phyloP scores from a whole-genome alignment of 352 stramenopile species.

The Phytopythium chamaehyphon region DNA sequence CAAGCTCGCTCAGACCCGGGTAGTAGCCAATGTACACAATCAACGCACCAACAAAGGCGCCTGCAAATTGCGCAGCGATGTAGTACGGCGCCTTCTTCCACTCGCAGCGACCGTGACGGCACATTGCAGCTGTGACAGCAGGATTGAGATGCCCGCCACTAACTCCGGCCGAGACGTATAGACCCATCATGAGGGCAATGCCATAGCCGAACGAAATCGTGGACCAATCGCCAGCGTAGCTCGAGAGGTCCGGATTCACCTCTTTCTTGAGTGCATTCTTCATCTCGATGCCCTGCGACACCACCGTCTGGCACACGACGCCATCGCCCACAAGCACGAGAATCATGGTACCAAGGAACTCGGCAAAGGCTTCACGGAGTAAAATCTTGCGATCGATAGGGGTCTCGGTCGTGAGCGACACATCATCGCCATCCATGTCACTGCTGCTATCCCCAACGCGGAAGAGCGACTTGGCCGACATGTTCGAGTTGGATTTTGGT shows the following conservation, averaged over 20 bases:
- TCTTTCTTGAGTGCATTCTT: constrained; percentile 46
- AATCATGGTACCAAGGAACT: constrained; percentile 61
- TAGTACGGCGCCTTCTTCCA: constrained; percentile 69
- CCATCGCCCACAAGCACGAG: constrained; percentile 54
- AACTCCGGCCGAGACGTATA: constrained; percentile 63
- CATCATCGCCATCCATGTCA: constrained; percentile 26
- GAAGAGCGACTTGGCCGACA: constrained; percentile 31
- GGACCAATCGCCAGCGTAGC: constrained; percentile 61
- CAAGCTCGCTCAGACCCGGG: constrained; percentile 42
- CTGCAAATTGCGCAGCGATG: constrained; percentile 52
- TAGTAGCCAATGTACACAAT: constrained; percentile 71
- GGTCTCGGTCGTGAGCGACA: constrained; percentile 44
- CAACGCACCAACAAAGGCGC: constrained; percentile 59
- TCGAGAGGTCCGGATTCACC: constrained; percentile 36
- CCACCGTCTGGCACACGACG: constrained; percentile 51
- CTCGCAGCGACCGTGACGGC: constrained; percentile 45
- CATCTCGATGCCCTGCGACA: constrained; percentile 57
- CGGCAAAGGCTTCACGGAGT: constrained; percentile 29
- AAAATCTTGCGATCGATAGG: constrained; percentile 28
- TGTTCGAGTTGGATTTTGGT: constrained; percentile 6
- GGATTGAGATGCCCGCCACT: constrained; percentile 71
- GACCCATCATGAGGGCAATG: constrained; percentile 65
- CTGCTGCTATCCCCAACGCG: constrained; percentile 20
- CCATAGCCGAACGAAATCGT: constrained; percentile 68
- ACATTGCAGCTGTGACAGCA: constrained; percentile 65